Evolutionary conservation across 306 rosid genomes (phyloP).

Genomic region (Quercus engelmannii): DNA sequence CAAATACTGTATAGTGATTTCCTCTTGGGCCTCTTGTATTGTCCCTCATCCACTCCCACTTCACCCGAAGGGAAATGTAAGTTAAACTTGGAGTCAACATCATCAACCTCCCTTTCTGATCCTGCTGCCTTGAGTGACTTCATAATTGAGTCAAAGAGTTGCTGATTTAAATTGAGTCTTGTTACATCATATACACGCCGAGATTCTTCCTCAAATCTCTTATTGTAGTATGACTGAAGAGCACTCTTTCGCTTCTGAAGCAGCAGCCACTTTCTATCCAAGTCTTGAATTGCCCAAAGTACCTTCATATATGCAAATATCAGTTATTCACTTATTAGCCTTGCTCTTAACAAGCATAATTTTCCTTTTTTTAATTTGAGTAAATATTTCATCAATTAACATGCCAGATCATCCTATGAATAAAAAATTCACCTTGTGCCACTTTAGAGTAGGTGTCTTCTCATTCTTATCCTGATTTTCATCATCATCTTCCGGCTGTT

Average conservation of each 20-base stretch:
- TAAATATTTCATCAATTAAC: background rate
- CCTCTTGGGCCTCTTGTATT: conserved; percentile 90
- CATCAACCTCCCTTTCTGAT: conserved; percentile 96
- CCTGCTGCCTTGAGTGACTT: conserved; percentile 88
- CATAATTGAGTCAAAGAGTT: conserved; percentile 84
- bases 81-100: conserved; percentile 95
- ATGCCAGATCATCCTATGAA: background rate
- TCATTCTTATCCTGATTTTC: conserved; percentile 61
- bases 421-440: conserved; percentile 75
- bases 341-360: background rate
- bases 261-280: conserved; percentile 92
- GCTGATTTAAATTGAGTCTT: conserved; percentile 63
- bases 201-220: conserved; percentile 83
- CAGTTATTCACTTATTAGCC: conserved; percentile 12
- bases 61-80: conserved; percentile 97
- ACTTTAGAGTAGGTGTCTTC: conserved; percentile 59
- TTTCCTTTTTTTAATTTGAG: no score
- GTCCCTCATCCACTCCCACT: conserved; percentile 91
- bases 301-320: conserved; percentile 41
- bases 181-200: conserved; percentile 78
- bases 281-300: conserved; percentile 92
- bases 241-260: conserved; percentile 95
- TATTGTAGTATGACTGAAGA: conserved; percentile 66
- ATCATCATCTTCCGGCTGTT: conserved; percentile 42
- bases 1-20: conserved; percentile 68